Evolutionary conservation across 805 yeast genomes (phyloP), one percentile per base, ranked within the genome.

Genomic region (Nakazawaea sp.): DNA sequence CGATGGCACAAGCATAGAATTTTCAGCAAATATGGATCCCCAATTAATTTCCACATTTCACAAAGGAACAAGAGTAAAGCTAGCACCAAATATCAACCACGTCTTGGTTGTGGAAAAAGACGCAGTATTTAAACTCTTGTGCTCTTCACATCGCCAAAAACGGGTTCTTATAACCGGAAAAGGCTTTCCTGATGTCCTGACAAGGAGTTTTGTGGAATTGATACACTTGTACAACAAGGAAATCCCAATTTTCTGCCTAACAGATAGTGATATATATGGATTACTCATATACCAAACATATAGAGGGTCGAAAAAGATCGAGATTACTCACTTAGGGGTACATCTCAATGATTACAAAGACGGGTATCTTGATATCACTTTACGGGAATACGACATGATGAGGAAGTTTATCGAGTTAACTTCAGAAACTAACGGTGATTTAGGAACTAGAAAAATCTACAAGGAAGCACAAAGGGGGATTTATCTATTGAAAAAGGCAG

Each of bases 221-320:
- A 35, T 71, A 10, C 37, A 53, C 10, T 34, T 43, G 3, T 41
- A 48, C 15, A 42, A 54, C n/a, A 60, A 64, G 0, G 33, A 45
- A 1, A 48, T 63, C 1, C 72, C 72, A 1, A 49, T 75, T 1
- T 49, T 52, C 16, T 76, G 70, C 1, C 59, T 72, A 24, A 75
- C 78, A 19, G 88, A 81, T 50, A 68, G 81, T 12, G 88, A 81
- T 45, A 71, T 81, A 2, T 75, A 75, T 50, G 88, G 88, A 0
- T 49, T 77, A 8, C 63, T 64, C 45, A 80, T 80, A 24, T 56
- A 66, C 40, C 5, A n/a, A 16, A 8, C 12, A 7, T 28, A 28
- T 28, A n/a, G 31, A 16, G 13, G 5, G 9, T 18, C 20, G 19
- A 28, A 26, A 12, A 13, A 26, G 8, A 26, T 26, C 1, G 21